phyloP scores from a whole-genome alignment of 2,329 filamentous ascomycete species.

The Esteya vermicola region DNA sequence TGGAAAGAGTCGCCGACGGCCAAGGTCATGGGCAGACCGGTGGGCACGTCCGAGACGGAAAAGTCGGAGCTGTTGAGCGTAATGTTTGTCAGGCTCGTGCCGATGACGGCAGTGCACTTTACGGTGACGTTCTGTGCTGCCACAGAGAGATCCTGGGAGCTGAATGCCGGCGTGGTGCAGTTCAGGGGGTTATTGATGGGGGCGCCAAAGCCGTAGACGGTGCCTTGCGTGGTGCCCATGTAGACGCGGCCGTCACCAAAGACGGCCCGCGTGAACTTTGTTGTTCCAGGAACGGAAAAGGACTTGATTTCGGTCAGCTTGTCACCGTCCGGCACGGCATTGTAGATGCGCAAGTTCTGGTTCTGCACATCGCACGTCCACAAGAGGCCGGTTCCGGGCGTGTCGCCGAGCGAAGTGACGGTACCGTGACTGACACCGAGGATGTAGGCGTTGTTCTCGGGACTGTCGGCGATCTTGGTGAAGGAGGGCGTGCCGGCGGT shows the following conservation, averaged over 20 bases:
- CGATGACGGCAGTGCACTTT: slow-evolving; percentile 33
- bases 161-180: slow-evolving; percentile 34
- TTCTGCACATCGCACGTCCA: slow-evolving; percentile 44
- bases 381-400: slow-evolving; percentile 38
- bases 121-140: slow-evolving; percentile 19
- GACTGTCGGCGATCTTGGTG: slow-evolving; percentile 34
- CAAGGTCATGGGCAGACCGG: slow-evolving; percentile 19
- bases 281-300: slow-evolving; percentile 35
- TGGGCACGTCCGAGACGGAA: slow-evolving; percentile 15
- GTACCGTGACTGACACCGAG: slow-evolving; percentile 43
- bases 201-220: slow-evolving; percentile 40
- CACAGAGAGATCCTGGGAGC: slow-evolving; percentile 25
- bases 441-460: slow-evolving; percentile 33
- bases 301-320: slow-evolving; percentile 31
- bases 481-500: slow-evolving; percentile 35
- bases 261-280: slow-evolving; percentile 42
- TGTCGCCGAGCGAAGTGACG: slow-evolving; percentile 36
- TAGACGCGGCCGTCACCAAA: slow-evolving; percentile 43
- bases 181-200: slow-evolving; percentile 39
- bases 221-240: slow-evolving; percentile 34
- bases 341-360: slow-evolving; percentile 64
- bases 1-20: slow-evolving; percentile 24
- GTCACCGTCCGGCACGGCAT: slow-evolving; percentile 49
- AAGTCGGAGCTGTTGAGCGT: slow-evolving; percentile 23
- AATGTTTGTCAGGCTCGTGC: slow-evolving; percentile 25